Conservation (phyloP, 169 alveolate species). For the Cryptosporidium meleagridis region DNA sequence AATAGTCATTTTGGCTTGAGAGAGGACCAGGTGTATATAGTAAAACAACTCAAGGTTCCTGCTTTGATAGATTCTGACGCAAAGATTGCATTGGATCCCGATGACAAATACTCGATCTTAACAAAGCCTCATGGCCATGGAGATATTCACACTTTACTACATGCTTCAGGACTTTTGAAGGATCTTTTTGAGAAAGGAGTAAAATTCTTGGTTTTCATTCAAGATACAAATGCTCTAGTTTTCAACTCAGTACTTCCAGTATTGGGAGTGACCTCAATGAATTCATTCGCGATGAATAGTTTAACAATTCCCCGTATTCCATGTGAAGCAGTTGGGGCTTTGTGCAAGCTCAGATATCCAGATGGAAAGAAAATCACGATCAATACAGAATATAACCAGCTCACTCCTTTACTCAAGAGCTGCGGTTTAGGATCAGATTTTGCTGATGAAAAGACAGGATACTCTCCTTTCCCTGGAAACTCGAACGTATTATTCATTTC, state of each 20-base stretch:
- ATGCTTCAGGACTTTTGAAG: constrained; percentile 81
- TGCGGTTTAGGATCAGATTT: constrained; percentile 80
- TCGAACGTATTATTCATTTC: constrained; percentile 87
- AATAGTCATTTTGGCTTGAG: constrained; percentile 86
- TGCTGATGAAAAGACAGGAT: constrained; percentile 84
- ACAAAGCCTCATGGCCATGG: constrained; percentile 98
- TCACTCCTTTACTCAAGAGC: constrained; percentile 87
- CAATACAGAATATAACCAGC: constrained; percentile 91
- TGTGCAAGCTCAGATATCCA: constrained; percentile 81
- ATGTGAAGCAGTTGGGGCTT: constrained; percentile 91
- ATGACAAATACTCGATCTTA: constrained; percentile 80
- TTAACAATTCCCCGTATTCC: constrained; percentile 90
- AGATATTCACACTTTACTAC: constrained; percentile 92
- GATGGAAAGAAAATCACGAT: constrained; percentile 80
- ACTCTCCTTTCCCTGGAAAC: constrained; percentile 92
- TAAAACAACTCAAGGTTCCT: constrained; percentile 91
- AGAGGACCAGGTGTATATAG: constrained; percentile 84
- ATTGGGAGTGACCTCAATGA: constrained; percentile 87
- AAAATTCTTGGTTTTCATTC: constrained; percentile 87
- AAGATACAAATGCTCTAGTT: constrained; percentile 92
- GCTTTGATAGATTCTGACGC: constrained; percentile 90
- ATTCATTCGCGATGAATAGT: constrained; percentile 85
- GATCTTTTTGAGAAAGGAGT: constrained; percentile 85
- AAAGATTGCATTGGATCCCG: constrained; percentile 82
- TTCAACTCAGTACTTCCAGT: constrained; percentile 88